phyloP scores from a whole-genome alignment of 2,329 filamentous ascomycete genomes.

The Diaporthe velutina region DNA sequence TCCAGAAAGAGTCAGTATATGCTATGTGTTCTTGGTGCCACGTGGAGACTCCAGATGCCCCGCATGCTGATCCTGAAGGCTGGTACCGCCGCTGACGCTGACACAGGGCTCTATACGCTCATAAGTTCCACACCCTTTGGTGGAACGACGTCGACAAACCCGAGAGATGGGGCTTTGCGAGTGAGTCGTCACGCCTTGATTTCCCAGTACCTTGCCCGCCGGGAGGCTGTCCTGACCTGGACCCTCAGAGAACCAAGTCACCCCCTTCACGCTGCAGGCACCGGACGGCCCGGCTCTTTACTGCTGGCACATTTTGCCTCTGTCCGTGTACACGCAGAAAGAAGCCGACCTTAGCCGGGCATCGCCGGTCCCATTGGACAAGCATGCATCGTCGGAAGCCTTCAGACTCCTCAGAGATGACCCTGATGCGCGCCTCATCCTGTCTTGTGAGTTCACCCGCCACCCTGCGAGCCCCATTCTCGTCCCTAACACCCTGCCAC shows the following conservation, averaged over 20 bases:
- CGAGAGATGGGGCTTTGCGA: conserved; percentile 88
- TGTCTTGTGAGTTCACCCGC: conserved; percentile 67
- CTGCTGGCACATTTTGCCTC: conserved; percentile 90
- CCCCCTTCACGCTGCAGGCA: conserved; percentile 83
- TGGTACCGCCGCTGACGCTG: background rate
- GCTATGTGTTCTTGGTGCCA: background rate
- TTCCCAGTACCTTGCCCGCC: background rate
- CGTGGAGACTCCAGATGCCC: background rate
- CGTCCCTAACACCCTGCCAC: conserved; percentile 10
- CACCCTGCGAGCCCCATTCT: conserved; percentile 11
- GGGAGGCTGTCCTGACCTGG: background rate
- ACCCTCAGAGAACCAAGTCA: conserved; percentile 82
- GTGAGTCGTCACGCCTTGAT: conserved; percentile 59
- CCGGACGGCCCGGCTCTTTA: conserved; percentile 83
- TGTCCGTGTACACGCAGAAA: conserved; percentile 80
- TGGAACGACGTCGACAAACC: conserved; percentile 82
- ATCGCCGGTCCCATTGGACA: conserved; percentile 42
- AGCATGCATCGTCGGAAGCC: conserved; percentile 69
- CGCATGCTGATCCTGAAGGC: background rate
- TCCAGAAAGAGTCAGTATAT: conserved; percentile 82
- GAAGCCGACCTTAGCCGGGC: conserved; percentile 66
- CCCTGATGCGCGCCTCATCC: conserved; percentile 71
- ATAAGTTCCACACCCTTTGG: conserved; percentile 80
- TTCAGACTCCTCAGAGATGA: conserved; percentile 75
- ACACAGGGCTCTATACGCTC: conserved; percentile 82